These are phyloP conservation scores for Kluyveromyces lactis DNA, from an alignment of 805 yeast genomes.

Conservation along the genomic window DNA sequence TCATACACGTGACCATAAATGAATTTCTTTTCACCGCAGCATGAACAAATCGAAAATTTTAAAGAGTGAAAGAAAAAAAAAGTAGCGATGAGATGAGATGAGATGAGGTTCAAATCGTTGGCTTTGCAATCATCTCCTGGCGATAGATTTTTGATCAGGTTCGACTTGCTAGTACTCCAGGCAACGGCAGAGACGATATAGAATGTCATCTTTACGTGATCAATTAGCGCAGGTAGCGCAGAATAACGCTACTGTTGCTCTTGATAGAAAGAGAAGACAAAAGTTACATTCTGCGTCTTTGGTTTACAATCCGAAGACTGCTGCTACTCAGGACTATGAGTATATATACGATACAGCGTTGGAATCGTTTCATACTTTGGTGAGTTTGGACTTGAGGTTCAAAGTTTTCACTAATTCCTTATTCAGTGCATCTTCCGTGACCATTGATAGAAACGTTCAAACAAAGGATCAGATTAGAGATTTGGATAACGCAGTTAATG, in stretches of 20 bases:
- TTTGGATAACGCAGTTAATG: constrained; percentile 65
- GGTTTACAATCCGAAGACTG: constrained; percentile 75
- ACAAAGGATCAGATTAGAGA: constrained; percentile 67
- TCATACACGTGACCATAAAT: too few relatives aligned
- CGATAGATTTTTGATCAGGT: not conserved
- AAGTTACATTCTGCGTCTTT: constrained; percentile 84
- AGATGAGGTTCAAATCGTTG: not conserved
- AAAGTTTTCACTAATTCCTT: constrained; percentile 58
- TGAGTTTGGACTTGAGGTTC: constrained; percentile 68
- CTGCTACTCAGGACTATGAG: constrained; percentile 92
- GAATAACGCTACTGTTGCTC: constrained; percentile 59
- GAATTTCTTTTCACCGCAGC: too few relatives aligned
- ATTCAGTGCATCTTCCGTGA: constrained; percentile 74
- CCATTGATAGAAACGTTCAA: constrained; percentile 77
- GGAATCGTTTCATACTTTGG: constrained; percentile 71
- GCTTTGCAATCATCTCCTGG: not conserved
- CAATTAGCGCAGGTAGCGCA: constrained; percentile 69
- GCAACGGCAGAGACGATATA: too few relatives aligned
- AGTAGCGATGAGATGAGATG: constrained; percentile 8
- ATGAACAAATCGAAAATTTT: too few relatives aligned
- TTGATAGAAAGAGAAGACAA: constrained; percentile 81
- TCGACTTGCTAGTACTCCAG: too few relatives aligned
- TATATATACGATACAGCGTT: constrained; percentile 60
- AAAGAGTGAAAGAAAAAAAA: not conserved
- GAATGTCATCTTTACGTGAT: constrained; percentile 63